These are phyloP conservation scores for Stereocaulon alpinum DNA, from an alignment of 495 filamentous ascomycete species.

Conservation along the genomic window DNA sequence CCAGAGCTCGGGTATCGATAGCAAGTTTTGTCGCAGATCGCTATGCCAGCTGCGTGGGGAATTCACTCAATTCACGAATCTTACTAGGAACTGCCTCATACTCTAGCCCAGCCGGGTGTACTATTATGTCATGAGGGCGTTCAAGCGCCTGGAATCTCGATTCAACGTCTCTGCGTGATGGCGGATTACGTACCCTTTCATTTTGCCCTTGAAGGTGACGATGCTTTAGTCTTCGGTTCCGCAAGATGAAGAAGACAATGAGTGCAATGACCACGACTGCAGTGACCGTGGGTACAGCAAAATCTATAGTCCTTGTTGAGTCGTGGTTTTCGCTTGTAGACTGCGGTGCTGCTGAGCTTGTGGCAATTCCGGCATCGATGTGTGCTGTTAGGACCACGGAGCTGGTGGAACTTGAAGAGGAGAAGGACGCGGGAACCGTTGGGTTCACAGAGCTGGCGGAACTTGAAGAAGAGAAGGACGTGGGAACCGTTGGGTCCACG, in stretches of 20 bases:
- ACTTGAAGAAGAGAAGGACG: not conserved
- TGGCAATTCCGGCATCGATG: not conserved
- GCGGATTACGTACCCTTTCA: not conserved
- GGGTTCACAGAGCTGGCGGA: not conserved
- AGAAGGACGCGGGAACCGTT: not conserved
- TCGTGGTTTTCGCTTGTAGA: not conserved
- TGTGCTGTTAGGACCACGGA: not conserved
- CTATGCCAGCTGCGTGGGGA: no score
- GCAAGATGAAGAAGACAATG: conserved; percentile 5
- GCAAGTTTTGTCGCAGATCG: no score
- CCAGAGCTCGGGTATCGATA: no score
- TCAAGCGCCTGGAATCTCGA: conserved; percentile 1
- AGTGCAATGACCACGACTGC: not conserved
- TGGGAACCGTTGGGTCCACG: not conserved
- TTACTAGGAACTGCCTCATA: no score
- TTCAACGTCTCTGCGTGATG: not conserved
- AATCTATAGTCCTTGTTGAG: not conserved
- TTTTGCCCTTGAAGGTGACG: not conserved
- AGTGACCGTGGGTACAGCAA: conserved; percentile 1
- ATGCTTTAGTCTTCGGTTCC: not conserved
- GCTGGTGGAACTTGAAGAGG: not conserved
- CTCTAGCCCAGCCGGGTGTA: no score
- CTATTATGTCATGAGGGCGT: no score
- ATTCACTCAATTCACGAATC: no score
- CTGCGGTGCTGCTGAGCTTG: not conserved